Conservation (phyloP, 768 basidiomycete species). For the Inosperma sp. region DNA sequence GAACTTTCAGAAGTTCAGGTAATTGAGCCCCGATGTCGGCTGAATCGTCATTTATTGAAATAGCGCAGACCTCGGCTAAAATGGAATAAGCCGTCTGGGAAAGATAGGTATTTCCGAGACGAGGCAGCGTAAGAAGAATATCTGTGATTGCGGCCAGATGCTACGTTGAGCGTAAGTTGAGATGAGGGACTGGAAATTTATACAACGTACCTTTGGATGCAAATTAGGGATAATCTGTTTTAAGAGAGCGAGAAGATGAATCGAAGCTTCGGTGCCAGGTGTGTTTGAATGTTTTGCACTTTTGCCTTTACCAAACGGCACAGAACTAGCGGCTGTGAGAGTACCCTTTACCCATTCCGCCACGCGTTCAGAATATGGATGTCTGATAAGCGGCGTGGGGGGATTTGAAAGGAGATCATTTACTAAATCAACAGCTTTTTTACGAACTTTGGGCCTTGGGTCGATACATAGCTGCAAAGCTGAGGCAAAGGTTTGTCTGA, state of each 20-base stretch:
- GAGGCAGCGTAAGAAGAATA: slow-evolving; percentile 75
- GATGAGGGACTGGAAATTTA: not conserved
- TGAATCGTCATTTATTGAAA: slow-evolving; percentile 47
- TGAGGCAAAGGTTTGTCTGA: slow-evolving; percentile 82
- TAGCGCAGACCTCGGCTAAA: slow-evolving; percentile 72
- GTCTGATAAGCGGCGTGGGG: slow-evolving; percentile 67
- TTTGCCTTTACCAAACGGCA: slow-evolving; percentile 58
- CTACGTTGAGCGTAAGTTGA: slow-evolving; percentile 36
- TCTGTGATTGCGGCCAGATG: slow-evolving; percentile 65
- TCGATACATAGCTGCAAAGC: slow-evolving; percentile 82
- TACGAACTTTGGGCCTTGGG: slow-evolving; percentile 90
- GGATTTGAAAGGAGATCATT: slow-evolving; percentile 71
- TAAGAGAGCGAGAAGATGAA: slow-evolving; percentile 71
- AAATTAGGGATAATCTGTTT: slow-evolving; percentile 56
- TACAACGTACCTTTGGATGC: slow-evolving; percentile 60
- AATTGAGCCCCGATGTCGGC: slow-evolving; percentile 51
- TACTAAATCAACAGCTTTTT: slow-evolving; percentile 82
- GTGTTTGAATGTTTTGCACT: slow-evolving; percentile 47
- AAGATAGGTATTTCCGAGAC: slow-evolving; percentile 83
- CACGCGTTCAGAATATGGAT: slow-evolving; percentile 83
- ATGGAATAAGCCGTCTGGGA: slow-evolving; percentile 85
- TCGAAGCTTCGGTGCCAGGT: slow-evolving; percentile 66
- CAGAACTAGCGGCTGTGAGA: slow-evolving; percentile 60
- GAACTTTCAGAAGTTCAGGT: slow-evolving; percentile 56
- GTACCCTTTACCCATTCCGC: slow-evolving; percentile 72